phyloP scores from a whole-genome alignment of 2,329 filamentous ascomycete genomes.

The Blastomyces parvus region DNA sequence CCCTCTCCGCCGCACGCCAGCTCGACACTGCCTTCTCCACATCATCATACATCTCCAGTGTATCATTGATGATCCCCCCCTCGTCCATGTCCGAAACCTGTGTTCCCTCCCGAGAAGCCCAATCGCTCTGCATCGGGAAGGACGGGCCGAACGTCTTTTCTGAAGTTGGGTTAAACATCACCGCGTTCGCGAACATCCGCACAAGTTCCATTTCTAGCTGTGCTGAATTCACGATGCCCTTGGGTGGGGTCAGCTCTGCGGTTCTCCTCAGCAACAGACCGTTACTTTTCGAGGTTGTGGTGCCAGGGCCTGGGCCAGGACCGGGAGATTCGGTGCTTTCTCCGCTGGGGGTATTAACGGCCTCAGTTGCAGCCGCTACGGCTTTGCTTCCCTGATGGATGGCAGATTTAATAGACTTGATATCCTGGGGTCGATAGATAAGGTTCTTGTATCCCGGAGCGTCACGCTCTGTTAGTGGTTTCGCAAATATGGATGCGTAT shows the following conservation, averaged over 20 bases:
- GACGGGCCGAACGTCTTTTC: constrained; percentile 57
- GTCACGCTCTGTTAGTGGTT: constrained; percentile 62
- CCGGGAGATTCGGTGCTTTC: constrained; percentile 44
- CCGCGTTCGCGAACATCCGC: constrained; percentile 94
- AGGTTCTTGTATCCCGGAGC: constrained; percentile 67
- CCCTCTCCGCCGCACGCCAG: constrained; percentile 61
- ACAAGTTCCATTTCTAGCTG: constrained; percentile 90
- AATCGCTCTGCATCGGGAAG: constrained; percentile 45
- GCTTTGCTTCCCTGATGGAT: constrained; percentile 45
- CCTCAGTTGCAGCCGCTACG: constrained; percentile 39
- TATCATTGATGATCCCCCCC: constrained; percentile 78
- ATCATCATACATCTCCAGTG: constrained; percentile 79
- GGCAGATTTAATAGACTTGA: constrained; percentile 66
- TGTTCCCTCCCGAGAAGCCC: constrained; percentile 23
- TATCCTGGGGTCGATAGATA: constrained; percentile 64
- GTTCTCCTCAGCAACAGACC: constrained; percentile 45
- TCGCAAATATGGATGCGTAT: constrained; percentile 69
- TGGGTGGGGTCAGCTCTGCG: constrained; percentile 71
- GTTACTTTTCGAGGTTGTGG: constrained; percentile 31
- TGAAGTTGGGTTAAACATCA: constrained; percentile 93
- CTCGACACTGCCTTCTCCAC: constrained; percentile 69
- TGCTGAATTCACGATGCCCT: constrained; percentile 82
- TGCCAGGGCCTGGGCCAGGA: constrained; percentile 19
- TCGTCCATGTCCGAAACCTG: constrained; percentile 59
- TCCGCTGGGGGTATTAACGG: constrained; percentile 57